A percentile compares a stretch with the other conserved stretches of the same genome.
Conservation (phyloP, 768 basidiomycete species). For the Termitomyces sp. region DNA sequence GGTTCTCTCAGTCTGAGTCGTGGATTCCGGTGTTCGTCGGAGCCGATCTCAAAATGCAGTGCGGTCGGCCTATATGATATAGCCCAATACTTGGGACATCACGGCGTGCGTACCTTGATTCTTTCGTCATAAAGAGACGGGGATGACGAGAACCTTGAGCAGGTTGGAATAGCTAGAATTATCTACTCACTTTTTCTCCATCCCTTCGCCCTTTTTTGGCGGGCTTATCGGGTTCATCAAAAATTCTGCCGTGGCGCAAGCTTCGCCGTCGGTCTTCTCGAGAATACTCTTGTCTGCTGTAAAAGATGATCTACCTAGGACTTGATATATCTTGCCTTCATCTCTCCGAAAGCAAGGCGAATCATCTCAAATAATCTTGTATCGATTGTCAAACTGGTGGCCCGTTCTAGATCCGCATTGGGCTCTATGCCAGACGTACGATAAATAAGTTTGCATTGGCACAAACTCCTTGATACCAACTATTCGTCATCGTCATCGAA, state of each 20-base stretch:
- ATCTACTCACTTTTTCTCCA: no score
- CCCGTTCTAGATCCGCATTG: neutral
- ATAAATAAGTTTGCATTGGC: neutral
- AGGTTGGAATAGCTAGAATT: no score
- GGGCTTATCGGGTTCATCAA: neutral
- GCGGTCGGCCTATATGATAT: neutral
- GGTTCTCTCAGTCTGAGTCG: no score
- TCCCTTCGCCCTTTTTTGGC: no score
- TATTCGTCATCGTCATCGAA: neutral
- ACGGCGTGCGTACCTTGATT: neutral
- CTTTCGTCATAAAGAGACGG: neutral
- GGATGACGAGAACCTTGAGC: neutral
- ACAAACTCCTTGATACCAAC: neutral
- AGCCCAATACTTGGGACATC: neutral
- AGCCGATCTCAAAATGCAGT: no score
- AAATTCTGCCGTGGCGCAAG: neutral
- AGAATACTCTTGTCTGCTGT: no score
- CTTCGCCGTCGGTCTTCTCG: neutral
- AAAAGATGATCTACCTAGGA: neutral
- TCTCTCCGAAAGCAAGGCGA: neutral
- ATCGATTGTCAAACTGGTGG: neutral
- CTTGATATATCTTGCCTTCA: no score
- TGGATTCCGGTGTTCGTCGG: neutral
- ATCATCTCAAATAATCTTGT: neutral
- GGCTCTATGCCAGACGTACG: neutral